phyloP scores from a whole-genome alignment of 257 asterid genomes.

The Verbena officinalis region DNA sequence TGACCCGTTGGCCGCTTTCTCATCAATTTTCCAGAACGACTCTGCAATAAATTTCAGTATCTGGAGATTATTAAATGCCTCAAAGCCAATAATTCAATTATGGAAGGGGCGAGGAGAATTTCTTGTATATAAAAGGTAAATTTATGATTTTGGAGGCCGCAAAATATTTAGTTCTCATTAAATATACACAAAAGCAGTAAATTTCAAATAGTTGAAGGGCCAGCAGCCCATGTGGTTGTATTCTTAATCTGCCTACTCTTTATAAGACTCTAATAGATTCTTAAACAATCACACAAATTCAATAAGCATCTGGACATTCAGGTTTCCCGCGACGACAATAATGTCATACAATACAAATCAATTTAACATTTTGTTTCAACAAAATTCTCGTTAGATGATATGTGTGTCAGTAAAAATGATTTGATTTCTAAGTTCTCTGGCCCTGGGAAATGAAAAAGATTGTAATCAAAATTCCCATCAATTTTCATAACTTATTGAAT shows the following conservation, averaged over 20 bases:
- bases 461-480: too few species aligned
- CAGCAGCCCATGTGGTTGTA: too few species aligned
- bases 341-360: too few species aligned
- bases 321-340: neutral
- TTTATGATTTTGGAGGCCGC: too few species aligned
- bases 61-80: neutral
- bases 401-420: too few species aligned
- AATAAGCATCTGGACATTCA: neutral
- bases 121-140: too few species aligned
- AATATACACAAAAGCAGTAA: too few species aligned
- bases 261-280: constrained; percentile 3
- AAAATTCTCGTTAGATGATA: neutral
- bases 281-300: constrained; percentile 4
- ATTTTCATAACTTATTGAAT: too few species aligned
- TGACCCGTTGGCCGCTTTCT: constrained; percentile 27
- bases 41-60: constrained; percentile 45
- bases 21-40: constrained; percentile 33
- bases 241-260: neutral
- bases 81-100: too few species aligned
- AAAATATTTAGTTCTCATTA: too few species aligned
- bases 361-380: neutral
- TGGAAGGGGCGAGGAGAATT: too few species aligned
- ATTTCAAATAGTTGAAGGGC: too few species aligned
- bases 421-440: neutral
- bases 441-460: neutral